Percentiles rank a stretch among this genome's conserved stretches.
phyloP scores from a whole-genome alignment of 2,329 filamentous ascomycete genomes.

The Monosporascus sp. region DNA sequence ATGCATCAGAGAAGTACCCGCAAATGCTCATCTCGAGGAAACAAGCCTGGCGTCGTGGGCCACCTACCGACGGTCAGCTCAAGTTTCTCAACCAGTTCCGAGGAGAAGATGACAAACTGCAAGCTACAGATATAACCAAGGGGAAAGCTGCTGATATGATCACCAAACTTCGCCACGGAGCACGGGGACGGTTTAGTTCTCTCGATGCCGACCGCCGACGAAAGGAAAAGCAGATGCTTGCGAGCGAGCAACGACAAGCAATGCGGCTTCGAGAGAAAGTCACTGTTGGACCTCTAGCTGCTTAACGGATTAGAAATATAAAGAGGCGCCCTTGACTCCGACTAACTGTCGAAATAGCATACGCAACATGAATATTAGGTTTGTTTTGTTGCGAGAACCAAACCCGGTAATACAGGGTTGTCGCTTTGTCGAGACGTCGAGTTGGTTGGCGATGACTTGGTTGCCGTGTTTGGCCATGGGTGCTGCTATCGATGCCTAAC shows the following conservation, averaged over 20 bases:
- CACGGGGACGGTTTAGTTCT: slow-evolving; percentile 55
- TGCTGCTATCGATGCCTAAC: too few species aligned
- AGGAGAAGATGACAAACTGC: slow-evolving; percentile 47
- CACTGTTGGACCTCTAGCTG: slow-evolving; percentile 47
- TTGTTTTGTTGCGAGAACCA: too few species aligned
- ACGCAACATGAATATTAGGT: too few species aligned
- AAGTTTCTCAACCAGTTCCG: slow-evolving; percentile 64
- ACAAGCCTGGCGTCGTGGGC: slow-evolving; percentile 64
- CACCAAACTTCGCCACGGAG: slow-evolving; percentile 82
- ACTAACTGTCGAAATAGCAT: too few species aligned
- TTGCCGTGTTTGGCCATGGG: too few species aligned
- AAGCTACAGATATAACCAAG: slow-evolving; percentile 58
- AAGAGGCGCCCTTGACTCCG: too few species aligned
- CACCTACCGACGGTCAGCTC: slow-evolving; percentile 62
- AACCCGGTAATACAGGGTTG: too few species aligned
- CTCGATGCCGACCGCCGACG: slow-evolving; percentile 49
- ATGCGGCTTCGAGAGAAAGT: slow-evolving; percentile 46
- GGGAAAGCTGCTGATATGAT: slow-evolving; percentile 87
- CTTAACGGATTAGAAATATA: slow-evolving; percentile 5
- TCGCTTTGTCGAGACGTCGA: too few species aligned
- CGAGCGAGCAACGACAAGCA: slow-evolving; percentile 32
- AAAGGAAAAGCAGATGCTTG: slow-evolving; percentile 31
- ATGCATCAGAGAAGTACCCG: slow-evolving; percentile 62
- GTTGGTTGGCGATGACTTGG: too few species aligned
- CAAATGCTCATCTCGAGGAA: slow-evolving; percentile 59